A percentile compares a stretch with the other conserved stretches of the same genome.
phyloP scores from a whole-genome alignment of 495 filamentous ascomycete species.

The Clavariopsis aquatica region DNA sequence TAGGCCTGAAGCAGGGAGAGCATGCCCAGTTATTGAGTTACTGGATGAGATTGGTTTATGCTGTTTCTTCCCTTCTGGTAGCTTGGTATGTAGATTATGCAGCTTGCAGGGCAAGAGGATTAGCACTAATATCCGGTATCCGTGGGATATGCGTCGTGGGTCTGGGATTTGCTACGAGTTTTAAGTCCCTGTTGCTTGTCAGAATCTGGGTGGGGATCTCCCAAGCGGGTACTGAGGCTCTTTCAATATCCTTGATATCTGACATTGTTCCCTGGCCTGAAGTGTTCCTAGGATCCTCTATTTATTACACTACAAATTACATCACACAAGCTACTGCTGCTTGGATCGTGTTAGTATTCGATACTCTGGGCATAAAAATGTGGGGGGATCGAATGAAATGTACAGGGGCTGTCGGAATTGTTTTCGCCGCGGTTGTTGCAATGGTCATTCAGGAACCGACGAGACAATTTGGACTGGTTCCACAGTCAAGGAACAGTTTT shows the following conservation, averaged over 20 bases:
- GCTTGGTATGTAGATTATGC: conserved; percentile 43
- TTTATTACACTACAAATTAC: conserved; percentile 45
- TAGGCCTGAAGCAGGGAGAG: conserved; percentile 31
- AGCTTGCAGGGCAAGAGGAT: conserved; percentile 38
- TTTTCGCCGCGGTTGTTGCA: background rate
- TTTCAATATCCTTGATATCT: conserved; percentile 44
- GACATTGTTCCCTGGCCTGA: conserved; percentile 41
- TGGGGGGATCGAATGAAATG: background rate
- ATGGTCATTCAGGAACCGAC: background rate
- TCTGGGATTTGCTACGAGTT: conserved; percentile 28
- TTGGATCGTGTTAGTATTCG: conserved; percentile 35
- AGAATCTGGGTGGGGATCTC: conserved; percentile 44
- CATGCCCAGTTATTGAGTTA: conserved; percentile 44
- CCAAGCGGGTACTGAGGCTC: conserved; percentile 41
- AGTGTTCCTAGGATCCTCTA: conserved; percentile 43
- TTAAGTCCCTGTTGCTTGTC: conserved; percentile 43
- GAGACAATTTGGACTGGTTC: background rate
- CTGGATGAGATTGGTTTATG: conserved; percentile 44
- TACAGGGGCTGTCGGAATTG: background rate
- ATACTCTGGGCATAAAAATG: background rate
- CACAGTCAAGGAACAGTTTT: background rate
- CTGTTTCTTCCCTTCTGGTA: conserved; percentile 39
- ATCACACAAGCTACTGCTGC: conserved; percentile 42
- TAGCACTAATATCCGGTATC: conserved; percentile 30
- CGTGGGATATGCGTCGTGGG: background rate